phyloP scores from a whole-genome alignment of 306 rosid genomes.

The Corylus avellana region DNA sequence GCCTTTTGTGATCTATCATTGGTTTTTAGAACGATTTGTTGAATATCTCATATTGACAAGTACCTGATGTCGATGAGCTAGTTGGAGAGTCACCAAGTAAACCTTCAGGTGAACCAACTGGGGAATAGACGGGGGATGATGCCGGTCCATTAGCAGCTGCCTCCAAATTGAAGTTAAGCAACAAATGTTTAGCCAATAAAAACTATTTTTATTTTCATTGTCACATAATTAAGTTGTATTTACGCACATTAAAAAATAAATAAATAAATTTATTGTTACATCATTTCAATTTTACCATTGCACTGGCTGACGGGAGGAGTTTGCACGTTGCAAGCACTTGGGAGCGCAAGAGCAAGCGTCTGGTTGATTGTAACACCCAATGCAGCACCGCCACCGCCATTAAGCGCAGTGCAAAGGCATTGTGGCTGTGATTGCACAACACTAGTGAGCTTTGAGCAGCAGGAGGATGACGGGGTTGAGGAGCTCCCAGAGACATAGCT shows the following conservation, averaged over 20 bases:
- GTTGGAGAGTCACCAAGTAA: slow-evolving; percentile 1
- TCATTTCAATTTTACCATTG: slow-evolving; percentile 1
- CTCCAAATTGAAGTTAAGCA: neutral
- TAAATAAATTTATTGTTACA: no score
- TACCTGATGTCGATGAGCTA: neutral
- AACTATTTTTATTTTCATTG: no score
- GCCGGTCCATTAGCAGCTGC: slow-evolving; percentile 14
- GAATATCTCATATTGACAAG: neutral
- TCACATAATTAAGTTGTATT: no score
- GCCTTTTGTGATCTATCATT: neutral
- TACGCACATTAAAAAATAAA: no score
- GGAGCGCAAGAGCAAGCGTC: slow-evolving; percentile 29
- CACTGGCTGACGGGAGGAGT: slow-evolving; percentile 23
- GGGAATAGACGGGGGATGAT: neutral
- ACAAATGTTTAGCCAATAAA: no score
- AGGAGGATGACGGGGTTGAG: slow-evolving; percentile 22
- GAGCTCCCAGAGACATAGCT: slow-evolving; percentile 23
- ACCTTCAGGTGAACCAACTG: slow-evolving; percentile 21
- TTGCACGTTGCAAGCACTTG: slow-evolving; percentile 26
- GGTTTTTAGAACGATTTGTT: neutral
- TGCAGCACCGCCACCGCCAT: slow-evolving; percentile 21
- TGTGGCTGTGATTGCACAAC: slow-evolving; percentile 9
- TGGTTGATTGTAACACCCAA: slow-evolving; percentile 24
- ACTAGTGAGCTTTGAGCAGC: slow-evolving; percentile 23
- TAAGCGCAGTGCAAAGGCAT: slow-evolving; percentile 24